phyloP scores from a whole-genome alignment of 371 early-diverging fungal species.

The Apophysomyces trapeziformis region DNA sequence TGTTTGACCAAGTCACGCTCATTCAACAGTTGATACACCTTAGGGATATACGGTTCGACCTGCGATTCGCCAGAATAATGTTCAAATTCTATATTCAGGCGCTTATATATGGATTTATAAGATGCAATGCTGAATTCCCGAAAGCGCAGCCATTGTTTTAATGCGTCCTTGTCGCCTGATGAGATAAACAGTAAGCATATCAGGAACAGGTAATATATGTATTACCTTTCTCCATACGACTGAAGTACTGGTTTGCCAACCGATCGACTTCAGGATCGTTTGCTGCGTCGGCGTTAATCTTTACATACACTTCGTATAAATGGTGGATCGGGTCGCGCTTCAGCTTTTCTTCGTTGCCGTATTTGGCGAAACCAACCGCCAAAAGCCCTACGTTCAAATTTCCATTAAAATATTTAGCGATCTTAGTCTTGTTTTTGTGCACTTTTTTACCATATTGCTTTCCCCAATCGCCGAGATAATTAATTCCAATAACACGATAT shows the following conservation, averaged over 20 bases:
- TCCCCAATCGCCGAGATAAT: conserved; percentile 99
- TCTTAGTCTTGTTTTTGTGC: neutral
- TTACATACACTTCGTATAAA: conserved; percentile 94
- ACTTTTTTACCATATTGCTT: conserved; percentile 90
- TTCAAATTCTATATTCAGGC: conserved; percentile 91
- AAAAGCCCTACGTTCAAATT: conserved; percentile 63
- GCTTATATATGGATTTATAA: conserved; percentile 86
- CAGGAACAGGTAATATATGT: neutral
- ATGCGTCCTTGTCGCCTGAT: conserved; percentile 68
- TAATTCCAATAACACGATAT: conserved; percentile 85
- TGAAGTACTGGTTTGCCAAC: conserved; percentile 89
- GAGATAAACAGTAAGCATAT: neutral
- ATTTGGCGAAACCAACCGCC: conserved; percentile 89
- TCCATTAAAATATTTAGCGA: neutral
- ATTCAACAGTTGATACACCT: conserved; percentile 62
- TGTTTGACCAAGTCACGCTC: conserved; percentile 28
- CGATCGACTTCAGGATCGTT: conserved; percentile 63
- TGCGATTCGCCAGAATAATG: conserved; percentile 97
- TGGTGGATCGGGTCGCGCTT: conserved; percentile 89
- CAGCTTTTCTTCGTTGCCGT: conserved; percentile 82
- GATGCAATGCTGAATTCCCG: conserved; percentile 84
- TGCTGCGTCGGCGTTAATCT: conserved; percentile 73
- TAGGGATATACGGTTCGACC: conserved; percentile 70
- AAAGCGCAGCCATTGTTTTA: conserved; percentile 85
- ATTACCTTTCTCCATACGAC: conserved; percentile 88